Evolutionary conservation across 1,139 yeast genomes (phyloP), one percentile per base, ranked within the genome.

Genomic region (Saccharomyces hybrid): DNA sequence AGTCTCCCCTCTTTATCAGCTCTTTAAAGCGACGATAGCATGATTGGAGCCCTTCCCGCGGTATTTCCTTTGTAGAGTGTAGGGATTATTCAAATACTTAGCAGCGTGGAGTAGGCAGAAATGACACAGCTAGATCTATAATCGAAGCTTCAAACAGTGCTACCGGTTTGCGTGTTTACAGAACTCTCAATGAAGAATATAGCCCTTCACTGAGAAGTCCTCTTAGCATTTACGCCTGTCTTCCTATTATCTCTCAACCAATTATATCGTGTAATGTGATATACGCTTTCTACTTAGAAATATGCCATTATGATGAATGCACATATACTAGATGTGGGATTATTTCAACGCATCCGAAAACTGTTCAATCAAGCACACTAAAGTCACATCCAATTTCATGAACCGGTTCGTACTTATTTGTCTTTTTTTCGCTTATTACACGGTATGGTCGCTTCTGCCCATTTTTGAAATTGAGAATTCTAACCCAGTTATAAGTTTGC

Each of bases 401-500:
- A 46, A 51, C 23, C 34, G 53, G 11, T 20, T 46, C 11, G 49
- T 32, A 16, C 29, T 47, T n/a, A 32, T 26, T 26, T 44, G 38
- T 29, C n/a, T 32, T 29, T 32, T 51, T 26, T 51, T 51, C 49
- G 42, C 41, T 8, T 51, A 51, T 47, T 51, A 51, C 46, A 46
- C 34, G 5, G 13, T 46, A 16, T 51, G 53, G 53, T 46, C 47
- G 27, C 34, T 51, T 42, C 31, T 51, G 11, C 53, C 53, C 1
- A 14, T 47, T 16, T 25, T 51, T 14, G 49, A 51, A 13, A 32
- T 47, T 8, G 49, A 51, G 23, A 47, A 47, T 7, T 25, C 27
- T 14, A 31, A 31, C 34, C 34, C 34, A 31, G 34, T 31, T 31
- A 32, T 46, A 44, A 23, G 41, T 5, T 46, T 41, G 49, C 28